phyloP scores from a whole-genome alignment of 2,329 filamentous ascomycete species.

The Sclerotinia nivalis region DNA sequence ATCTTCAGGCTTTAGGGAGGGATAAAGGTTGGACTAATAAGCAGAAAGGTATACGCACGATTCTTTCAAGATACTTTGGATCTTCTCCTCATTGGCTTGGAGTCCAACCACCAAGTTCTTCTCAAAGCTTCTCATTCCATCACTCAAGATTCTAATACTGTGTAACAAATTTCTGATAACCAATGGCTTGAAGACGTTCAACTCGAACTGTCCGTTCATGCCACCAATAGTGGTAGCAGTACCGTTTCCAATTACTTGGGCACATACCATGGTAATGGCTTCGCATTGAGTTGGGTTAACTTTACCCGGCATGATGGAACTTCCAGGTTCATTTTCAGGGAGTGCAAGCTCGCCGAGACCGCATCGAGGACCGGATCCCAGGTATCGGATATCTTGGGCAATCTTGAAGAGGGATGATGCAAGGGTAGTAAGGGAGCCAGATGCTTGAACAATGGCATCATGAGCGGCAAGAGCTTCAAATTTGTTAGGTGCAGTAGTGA shows the following conservation, averaged over 20 bases:
- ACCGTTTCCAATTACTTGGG: constrained; percentile 97
- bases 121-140: constrained; percentile 94
- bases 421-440: constrained; percentile 89
- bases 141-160: constrained; percentile 82
- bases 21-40: not conserved
- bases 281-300: constrained; percentile 99
- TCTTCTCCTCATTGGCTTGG: constrained; percentile 91
- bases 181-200: constrained; percentile 98
- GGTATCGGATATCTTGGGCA: constrained; percentile 95
- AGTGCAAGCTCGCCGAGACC: constrained; percentile 91
- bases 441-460: constrained; percentile 92
- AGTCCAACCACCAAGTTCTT: constrained; percentile 87
- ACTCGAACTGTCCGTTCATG: constrained; percentile 97
- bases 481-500: constrained; percentile 97
- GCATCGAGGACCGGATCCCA: constrained; percentile 92
- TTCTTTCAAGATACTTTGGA: constrained; percentile 86
- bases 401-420: constrained; percentile 95
- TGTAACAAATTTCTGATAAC: constrained; percentile 94
- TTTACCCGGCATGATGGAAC: constrained; percentile 98
- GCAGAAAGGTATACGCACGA: constrained; percentile 59
- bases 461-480: constrained; percentile 96
- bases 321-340: constrained; percentile 97
- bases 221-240: constrained; percentile 89
- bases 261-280: constrained; percentile 95
- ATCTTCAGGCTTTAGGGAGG: not conserved